phyloP scores from a whole-genome alignment of 306 rosid species.

The Adenanthera pavonina region DNA sequence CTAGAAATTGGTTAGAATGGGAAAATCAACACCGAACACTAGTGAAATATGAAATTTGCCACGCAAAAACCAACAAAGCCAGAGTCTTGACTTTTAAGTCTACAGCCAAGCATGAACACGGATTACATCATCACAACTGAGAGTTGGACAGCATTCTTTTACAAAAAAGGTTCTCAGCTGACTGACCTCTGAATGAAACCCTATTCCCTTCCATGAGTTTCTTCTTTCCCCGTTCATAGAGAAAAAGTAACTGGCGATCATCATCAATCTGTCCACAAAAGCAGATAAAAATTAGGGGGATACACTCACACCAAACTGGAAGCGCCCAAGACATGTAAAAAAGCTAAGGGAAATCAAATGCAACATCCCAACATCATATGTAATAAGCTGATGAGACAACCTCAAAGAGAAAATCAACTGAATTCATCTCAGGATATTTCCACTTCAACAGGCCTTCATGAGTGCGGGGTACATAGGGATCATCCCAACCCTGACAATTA shows the following conservation, averaged over 20 bases:
- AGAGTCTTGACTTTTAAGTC: neutral
- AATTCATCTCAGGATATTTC: constrained; percentile 91
- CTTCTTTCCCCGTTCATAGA: constrained; percentile 91
- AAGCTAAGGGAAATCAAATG: constrained; percentile 2
- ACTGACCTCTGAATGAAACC: constrained; percentile 79
- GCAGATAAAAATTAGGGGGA: constrained; percentile 42
- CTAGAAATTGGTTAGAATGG: neutral
- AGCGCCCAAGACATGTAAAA: constrained; percentile 5
- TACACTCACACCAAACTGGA: constrained; percentile 33
- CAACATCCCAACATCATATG: constrained; percentile 33
- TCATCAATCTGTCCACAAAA: constrained; percentile 69
- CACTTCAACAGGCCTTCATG: constrained; percentile 98
- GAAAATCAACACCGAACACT: constrained; percentile 18
- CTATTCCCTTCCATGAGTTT: constrained; percentile 88
- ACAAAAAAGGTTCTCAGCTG: constrained; percentile 29
- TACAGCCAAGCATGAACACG: constrained; percentile 5
- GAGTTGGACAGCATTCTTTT: neutral
- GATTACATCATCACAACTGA: constrained; percentile 15
- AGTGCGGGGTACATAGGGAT: constrained; percentile 94
- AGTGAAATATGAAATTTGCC: constrained; percentile 3
- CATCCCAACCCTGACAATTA: constrained; percentile 93
- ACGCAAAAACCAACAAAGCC: neutral
- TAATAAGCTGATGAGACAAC: constrained; percentile 51
- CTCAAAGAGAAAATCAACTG: constrained; percentile 97
- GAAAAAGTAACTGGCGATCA: constrained; percentile 69